Conservation (phyloP, 2,329 filamentous ascomycete genomes). For the Cercospora sesami region DNA sequence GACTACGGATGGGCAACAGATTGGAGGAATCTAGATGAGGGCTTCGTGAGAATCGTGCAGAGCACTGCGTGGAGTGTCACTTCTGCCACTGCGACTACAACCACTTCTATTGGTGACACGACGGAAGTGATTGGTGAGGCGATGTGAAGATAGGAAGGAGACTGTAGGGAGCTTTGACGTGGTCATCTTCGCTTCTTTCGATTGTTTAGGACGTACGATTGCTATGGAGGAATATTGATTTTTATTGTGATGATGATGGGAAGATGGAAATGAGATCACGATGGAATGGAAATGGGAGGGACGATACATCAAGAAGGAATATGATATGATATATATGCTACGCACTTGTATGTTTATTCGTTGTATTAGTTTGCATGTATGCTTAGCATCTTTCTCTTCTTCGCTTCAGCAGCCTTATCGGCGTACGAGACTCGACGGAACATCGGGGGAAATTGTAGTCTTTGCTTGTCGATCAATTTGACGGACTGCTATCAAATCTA, state of each 20-base stretch:
- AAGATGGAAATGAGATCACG: not conserved
- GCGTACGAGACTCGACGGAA: not conserved
- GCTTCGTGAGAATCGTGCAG: constrained; percentile 12
- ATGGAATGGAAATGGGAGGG: not conserved
- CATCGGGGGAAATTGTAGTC: not conserved
- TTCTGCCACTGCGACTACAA: not conserved
- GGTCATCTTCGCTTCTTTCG: too few relatives aligned
- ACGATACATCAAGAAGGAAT: not conserved
- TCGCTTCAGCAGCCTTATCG: not conserved
- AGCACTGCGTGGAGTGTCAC: not conserved
- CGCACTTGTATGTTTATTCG: not conserved
- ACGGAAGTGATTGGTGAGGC: not conserved
- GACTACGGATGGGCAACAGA: constrained; percentile 18
- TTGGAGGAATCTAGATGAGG: constrained; percentile 2
- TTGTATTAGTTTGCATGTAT: not conserved
- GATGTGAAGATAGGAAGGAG: too few relatives aligned
- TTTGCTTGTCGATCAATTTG: not conserved
- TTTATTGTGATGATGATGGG: not conserved
- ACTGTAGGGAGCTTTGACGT: too few relatives aligned
- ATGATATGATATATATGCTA: not conserved
- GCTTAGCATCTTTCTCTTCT: not conserved
- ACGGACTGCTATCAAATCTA: not conserved
- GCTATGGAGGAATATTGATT: too few relatives aligned
- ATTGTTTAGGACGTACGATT: too few relatives aligned
- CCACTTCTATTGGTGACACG: not conserved